Conservation (phyloP, 768 basidiomycete genomes). For the Obba rivulosa region DNA sequence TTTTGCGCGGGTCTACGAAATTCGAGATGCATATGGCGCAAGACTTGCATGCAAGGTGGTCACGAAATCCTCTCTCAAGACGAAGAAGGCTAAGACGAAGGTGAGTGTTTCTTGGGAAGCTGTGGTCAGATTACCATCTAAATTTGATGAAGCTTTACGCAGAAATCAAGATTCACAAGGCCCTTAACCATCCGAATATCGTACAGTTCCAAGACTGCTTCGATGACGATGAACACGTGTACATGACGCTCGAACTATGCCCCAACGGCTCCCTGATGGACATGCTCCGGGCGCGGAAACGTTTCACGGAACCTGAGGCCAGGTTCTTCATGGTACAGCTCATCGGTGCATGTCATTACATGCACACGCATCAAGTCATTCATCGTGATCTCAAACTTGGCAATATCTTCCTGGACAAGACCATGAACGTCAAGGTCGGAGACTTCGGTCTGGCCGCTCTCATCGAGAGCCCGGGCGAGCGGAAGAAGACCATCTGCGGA, state of each 20-base stretch:
- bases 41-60: conserved; percentile 91
- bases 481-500: conserved; percentile 99
- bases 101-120: conserved; percentile 33
- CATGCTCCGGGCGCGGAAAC: conserved; percentile 78
- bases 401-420: conserved; percentile 84
- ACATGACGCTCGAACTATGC: conserved; percentile 95
- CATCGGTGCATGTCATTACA: conserved; percentile 93
- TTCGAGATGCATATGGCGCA: conserved; percentile 61
- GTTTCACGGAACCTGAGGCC: conserved; percentile 88
- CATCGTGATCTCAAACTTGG: conserved; percentile 97
- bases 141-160: conserved; percentile 71
- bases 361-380: conserved; percentile 96
- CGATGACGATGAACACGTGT: conserved; percentile 92
- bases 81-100: conserved; percentile 97
- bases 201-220: conserved; percentile 91
- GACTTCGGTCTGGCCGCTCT: conserved; percentile 97
- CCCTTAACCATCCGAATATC: conserved; percentile 88
- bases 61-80: conserved; percentile 85
- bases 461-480: conserved; percentile 92
- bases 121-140: neutral
- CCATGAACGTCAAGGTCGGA: conserved; percentile 96
- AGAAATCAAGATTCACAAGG: conserved; percentile 96
- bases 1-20: conserved; percentile 95
- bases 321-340: conserved; percentile 93
- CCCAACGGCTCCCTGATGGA: conserved; percentile 87